phyloP scores from a whole-genome alignment of 2,329 filamentous ascomycete genomes.

The Penicillium sp. region DNA sequence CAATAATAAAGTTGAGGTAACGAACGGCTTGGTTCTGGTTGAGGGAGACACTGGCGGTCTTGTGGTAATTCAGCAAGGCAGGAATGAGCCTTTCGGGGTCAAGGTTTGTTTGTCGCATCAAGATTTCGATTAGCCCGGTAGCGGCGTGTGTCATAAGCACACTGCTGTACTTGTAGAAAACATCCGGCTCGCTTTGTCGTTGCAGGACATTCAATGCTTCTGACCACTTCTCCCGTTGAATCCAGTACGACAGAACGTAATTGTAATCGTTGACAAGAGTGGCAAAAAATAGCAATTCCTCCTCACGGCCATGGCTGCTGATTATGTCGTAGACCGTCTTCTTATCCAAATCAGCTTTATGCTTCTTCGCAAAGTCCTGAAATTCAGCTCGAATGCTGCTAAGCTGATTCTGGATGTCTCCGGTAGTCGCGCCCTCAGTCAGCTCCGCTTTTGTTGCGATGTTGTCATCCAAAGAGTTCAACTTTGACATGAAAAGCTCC shows the following conservation, averaged over 20 bases:
- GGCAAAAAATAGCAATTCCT: conserved; percentile 86
- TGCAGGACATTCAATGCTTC: conserved; percentile 85
- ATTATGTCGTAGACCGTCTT: conserved; percentile 95
- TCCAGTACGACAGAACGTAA: conserved; percentile 94
- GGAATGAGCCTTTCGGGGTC: conserved; percentile 85
- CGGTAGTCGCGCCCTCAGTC: conserved; percentile 63
- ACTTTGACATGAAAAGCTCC: conserved; percentile 94
- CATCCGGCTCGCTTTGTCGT: conserved; percentile 83
- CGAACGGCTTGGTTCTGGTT: conserved; percentile 82
- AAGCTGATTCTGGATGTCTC: conserved; percentile 63
- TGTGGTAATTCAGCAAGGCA: conserved; percentile 88
- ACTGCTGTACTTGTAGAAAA: conserved; percentile 94
- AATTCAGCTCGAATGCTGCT: conserved; percentile 68
- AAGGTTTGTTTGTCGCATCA: conserved; percentile 85
- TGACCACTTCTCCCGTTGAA: conserved; percentile 85
- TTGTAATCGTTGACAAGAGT: conserved; percentile 85
- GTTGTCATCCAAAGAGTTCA: conserved; percentile 89
- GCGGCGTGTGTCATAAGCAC: conserved; percentile 90
- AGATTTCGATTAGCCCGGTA: conserved; percentile 81
- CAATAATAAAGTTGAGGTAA: conserved; percentile 89
- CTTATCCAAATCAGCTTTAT: conserved; percentile 80
- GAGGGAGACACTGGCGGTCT: conserved; percentile 59
- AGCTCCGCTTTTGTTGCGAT: conserved; percentile 84
- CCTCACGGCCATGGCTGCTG: conserved; percentile 88
- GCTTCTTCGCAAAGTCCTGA: conserved; percentile 76